Evolutionary conservation across 495 filamentous ascomycete genomes (phyloP).

Genomic region (Aspergillus cavernicola): DNA sequence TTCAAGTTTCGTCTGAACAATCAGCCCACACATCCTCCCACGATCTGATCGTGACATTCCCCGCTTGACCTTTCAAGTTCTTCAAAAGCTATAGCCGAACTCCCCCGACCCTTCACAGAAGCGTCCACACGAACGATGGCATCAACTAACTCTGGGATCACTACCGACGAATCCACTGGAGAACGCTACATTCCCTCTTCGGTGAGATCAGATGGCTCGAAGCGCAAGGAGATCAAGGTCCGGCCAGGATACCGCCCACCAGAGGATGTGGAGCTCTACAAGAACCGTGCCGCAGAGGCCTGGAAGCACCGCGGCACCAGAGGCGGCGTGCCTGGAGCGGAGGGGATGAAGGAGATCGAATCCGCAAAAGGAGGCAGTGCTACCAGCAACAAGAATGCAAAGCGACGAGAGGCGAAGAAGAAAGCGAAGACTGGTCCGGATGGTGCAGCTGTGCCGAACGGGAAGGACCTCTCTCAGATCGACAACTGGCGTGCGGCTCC

Average conservation of each 20-base stretch:
- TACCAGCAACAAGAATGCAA: constrained; percentile 86
- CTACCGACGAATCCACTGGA: constrained; percentile 64
- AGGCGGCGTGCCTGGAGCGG: constrained; percentile 78
- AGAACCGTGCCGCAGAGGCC: constrained; percentile 81
- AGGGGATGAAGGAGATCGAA: constrained; percentile 50
- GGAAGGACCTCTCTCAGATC: constrained; percentile 33
- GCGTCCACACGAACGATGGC: constrained; percentile 18
- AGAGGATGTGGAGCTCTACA: constrained; percentile 95
- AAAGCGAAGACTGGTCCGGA: constrained; percentile 66
- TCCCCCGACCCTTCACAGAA: not conserved
- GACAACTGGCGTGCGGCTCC: constrained; percentile 25
- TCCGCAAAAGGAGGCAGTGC: constrained; percentile 39
- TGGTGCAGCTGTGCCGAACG: constrained; percentile 29
- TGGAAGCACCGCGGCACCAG: constrained; percentile 75
- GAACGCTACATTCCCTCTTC: constrained; percentile 88
- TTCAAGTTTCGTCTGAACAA: too few species aligned
- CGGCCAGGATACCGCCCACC: constrained; percentile 90
- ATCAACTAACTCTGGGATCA: constrained; percentile 64
- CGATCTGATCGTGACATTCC: too few species aligned
- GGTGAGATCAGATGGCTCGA: constrained; percentile 78
- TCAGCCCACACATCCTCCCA: too few species aligned
- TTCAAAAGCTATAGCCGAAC: not conserved
- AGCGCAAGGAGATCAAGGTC: constrained; percentile 86
- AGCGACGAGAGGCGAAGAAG: constrained; percentile 82
- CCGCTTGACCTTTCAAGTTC: too few species aligned